phyloP scores from a whole-genome alignment of 306 rosid genomes.

The Quillaja saponaria region DNA sequence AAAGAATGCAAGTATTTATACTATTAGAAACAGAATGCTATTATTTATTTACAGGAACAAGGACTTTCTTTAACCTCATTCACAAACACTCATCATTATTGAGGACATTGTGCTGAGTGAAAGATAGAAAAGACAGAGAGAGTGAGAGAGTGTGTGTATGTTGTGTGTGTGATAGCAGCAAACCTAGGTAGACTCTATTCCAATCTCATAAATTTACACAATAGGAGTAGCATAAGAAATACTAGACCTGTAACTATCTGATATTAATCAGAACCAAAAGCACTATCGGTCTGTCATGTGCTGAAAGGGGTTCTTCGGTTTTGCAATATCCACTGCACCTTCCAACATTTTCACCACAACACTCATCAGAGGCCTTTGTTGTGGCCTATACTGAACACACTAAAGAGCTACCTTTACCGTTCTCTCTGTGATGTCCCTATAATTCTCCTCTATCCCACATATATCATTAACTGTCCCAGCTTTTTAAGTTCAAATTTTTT shows the following conservation, averaged over 20 bases:
- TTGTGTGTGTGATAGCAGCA: too few species aligned
- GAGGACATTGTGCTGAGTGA: too few species aligned
- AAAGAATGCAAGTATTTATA: too few species aligned
- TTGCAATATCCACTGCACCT: constrained; percentile 46
- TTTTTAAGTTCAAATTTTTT: constrained; percentile 27
- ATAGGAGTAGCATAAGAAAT: constrained; percentile 9
- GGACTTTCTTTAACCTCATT: too few species aligned
- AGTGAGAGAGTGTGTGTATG: too few species aligned
- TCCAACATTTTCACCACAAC: constrained; percentile 58
- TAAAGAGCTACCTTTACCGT: constrained; percentile 44
- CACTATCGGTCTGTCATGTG: constrained; percentile 15
- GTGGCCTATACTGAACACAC: constrained; percentile 52
- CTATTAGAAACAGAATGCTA: too few species aligned
- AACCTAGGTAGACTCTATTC: constrained; percentile 20
- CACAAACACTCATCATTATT: too few species aligned
- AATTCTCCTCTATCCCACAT: constrained; percentile 42
- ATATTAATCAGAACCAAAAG: too few species aligned
- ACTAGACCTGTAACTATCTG: constrained; percentile 2
- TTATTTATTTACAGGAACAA: too few species aligned
- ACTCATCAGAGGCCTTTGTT: constrained; percentile 53
- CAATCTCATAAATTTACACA: constrained; percentile 32
- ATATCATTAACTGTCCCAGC: constrained; percentile 17
- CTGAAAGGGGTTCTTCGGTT: constrained; percentile 44
- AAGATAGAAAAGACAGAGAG: too few species aligned
- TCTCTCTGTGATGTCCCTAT: constrained; percentile 35